phyloP scores from a whole-genome alignment of 441 rosid species.

The Omphalea diandra region DNA sequence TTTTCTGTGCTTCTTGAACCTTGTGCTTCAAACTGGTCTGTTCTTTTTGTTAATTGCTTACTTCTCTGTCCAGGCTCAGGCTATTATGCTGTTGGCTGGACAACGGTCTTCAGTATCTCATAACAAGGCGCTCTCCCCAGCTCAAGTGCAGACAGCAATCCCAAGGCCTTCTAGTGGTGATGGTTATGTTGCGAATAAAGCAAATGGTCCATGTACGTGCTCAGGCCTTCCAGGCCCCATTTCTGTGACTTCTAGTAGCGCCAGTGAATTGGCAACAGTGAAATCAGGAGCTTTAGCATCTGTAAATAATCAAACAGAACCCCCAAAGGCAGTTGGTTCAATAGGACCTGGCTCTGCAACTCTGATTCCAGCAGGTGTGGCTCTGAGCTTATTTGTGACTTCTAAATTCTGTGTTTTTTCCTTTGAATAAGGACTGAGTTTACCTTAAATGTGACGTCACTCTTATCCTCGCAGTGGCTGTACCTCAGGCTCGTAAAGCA shows the following conservation, averaged over 20 bases:
- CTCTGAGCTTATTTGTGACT: conserved; percentile 34
- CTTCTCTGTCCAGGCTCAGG: conserved; percentile 55
- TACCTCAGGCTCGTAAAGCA: conserved; percentile 88
- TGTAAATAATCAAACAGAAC: conserved; percentile 35
- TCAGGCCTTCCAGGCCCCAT: conserved; percentile 50
- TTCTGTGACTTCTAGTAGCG: conserved; percentile 35
- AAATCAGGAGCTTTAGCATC: conserved; percentile 31
- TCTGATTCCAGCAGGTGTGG: conserved; percentile 24
- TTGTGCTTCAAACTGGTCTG: not conserved
- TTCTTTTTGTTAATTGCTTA: not conserved
- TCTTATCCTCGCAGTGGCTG: conserved; percentile 30
- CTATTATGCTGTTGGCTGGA: conserved; percentile 70
- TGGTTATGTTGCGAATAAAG: conserved; percentile 27
- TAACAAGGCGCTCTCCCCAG: conserved; percentile 21
- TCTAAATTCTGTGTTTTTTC: conserved; percentile 25
- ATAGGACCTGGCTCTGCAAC: conserved; percentile 14
- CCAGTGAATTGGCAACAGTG: conserved; percentile 28
- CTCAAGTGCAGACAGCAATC: conserved; percentile 31
- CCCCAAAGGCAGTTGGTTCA: conserved; percentile 20
- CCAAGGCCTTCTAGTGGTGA: conserved; percentile 29
- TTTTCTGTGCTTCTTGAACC: not conserved
- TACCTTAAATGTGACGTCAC: no score
- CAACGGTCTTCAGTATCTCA: conserved; percentile 37
- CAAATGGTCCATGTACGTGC: conserved; percentile 18
- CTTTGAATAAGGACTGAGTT: not conserved